Percentiles rank a stretch among this genome's conserved stretches.
These are phyloP conservation scores for Xylariaceae sp. DNA, from an alignment of 2,329 filamentous ascomycete genomes.

Conservation along the genomic window DNA sequence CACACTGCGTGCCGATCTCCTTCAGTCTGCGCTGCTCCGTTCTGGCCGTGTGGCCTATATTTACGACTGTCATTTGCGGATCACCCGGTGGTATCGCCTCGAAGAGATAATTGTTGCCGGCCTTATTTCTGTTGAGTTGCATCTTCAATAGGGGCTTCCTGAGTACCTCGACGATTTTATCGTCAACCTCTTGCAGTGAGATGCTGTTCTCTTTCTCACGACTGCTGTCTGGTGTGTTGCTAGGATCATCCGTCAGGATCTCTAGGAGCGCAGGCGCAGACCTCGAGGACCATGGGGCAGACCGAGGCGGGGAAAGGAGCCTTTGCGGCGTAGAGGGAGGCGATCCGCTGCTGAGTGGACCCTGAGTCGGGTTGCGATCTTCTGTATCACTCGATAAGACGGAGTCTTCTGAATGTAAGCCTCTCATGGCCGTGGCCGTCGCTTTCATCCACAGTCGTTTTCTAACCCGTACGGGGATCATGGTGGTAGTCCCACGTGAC, in stretches of 20 bases:
- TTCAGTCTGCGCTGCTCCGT: background rate
- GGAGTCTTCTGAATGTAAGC: too few species aligned
- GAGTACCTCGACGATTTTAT: background rate
- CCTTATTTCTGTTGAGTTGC: background rate
- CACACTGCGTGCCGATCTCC: background rate
- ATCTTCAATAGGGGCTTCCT: background rate
- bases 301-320: too few species aligned
- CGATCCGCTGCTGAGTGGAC: too few species aligned
- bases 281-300: background rate
- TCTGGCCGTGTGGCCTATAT: slow-evolving; percentile 1
- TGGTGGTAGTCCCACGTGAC: background rate
- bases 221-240: background rate
- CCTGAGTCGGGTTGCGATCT: background rate
- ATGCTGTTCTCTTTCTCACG: too few species aligned
- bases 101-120: background rate
- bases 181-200: background rate
- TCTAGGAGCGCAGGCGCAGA: background rate
- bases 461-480: background rate
- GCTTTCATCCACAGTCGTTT: background rate
- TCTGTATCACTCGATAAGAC: too few species aligned
- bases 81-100: background rate
- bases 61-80: background rate
- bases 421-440: too few species aligned
- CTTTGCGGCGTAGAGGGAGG: too few species aligned
- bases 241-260: background rate